These are phyloP conservation scores for Bipolaris victoriae DNA, from an alignment of 2,329 filamentous ascomycete genomes.

Conservation along the genomic window DNA sequence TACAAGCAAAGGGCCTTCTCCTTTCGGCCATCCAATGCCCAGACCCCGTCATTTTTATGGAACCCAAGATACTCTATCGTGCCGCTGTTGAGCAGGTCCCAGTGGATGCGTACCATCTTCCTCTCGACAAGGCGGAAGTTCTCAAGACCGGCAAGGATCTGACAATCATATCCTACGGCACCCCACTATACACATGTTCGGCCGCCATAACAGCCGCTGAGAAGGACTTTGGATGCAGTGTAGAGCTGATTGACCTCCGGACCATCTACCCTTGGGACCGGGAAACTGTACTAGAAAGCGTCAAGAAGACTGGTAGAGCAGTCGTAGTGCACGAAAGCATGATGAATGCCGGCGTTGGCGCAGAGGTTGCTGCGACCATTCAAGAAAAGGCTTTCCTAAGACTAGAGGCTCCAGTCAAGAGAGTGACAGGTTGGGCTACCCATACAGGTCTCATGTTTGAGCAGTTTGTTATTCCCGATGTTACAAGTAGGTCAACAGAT, in stretches of 20 bases:
- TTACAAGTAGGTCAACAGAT: conserved; percentile 72
- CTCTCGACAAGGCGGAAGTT: conserved; percentile 83
- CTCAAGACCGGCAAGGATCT: conserved; percentile 80
- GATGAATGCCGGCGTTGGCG: conserved; percentile 87
- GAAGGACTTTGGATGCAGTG: conserved; percentile 74
- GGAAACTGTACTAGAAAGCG: conserved; percentile 78
- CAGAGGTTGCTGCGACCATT: conserved; percentile 86
- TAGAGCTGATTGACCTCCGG: conserved; percentile 86
- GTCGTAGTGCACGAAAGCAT: conserved; percentile 92
- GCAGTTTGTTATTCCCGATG: conserved; percentile 74
- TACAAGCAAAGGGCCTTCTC: conserved; percentile 87
- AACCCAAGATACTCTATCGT: conserved; percentile 91
- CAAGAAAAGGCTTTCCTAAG: conserved; percentile 86
- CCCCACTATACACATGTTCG: conserved; percentile 83
- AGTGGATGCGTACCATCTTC: conserved; percentile 77
- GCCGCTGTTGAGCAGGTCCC: conserved; percentile 93
- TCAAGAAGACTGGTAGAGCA: conserved; percentile 83
- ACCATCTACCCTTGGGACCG: conserved; percentile 94
- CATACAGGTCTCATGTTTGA: conserved; percentile 82
- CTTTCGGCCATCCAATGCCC: conserved; percentile 76
- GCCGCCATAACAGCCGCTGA: conserved; percentile 77
- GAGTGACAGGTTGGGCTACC: conserved; percentile 89
- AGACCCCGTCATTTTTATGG: conserved; percentile 91
- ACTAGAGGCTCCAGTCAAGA: conserved; percentile 82
- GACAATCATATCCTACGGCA: conserved; percentile 87